Conservation (phyloP, 2,329 filamentous ascomycete species). For the Apiospora saccharicola region DNA sequence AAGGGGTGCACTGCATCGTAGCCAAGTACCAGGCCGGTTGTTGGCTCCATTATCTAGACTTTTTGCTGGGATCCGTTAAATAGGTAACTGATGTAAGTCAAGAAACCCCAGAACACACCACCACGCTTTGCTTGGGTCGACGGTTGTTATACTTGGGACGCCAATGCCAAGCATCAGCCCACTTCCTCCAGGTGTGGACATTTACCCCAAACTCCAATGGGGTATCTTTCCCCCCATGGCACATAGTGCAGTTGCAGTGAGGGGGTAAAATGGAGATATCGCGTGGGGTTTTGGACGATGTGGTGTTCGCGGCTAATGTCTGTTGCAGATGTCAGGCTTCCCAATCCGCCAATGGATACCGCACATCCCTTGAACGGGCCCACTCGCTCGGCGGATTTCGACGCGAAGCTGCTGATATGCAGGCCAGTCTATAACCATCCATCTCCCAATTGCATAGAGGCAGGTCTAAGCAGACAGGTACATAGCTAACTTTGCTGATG, state of each 20-base stretch:
- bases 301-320: slow-evolving; percentile 22
- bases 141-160: not conserved
- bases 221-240: not conserved
- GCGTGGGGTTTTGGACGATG: not conserved
- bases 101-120: not conserved
- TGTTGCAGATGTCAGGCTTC: not conserved
- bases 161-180: slow-evolving; percentile 14
- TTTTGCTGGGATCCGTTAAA: not conserved
- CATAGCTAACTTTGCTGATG: too few relatives aligned
- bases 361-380: not conserved
- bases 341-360: slow-evolving; percentile 5
- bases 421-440: not conserved
- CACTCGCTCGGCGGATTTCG: slow-evolving; percentile 21
- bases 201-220: slow-evolving; percentile 12
- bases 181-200: not conserved
- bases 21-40: slow-evolving; percentile 53
- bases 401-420: slow-evolving; percentile 17
- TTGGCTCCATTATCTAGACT: slow-evolving; percentile 36
- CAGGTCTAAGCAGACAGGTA: not conserved
- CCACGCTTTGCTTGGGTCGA: not conserved
- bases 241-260: not conserved
- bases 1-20: slow-evolving; percentile 64
- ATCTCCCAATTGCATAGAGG: not conserved
- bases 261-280: not conserved
- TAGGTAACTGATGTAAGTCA: not conserved